Conservation (phyloP, 805 yeast genomes). For the Candida orba region DNA sequence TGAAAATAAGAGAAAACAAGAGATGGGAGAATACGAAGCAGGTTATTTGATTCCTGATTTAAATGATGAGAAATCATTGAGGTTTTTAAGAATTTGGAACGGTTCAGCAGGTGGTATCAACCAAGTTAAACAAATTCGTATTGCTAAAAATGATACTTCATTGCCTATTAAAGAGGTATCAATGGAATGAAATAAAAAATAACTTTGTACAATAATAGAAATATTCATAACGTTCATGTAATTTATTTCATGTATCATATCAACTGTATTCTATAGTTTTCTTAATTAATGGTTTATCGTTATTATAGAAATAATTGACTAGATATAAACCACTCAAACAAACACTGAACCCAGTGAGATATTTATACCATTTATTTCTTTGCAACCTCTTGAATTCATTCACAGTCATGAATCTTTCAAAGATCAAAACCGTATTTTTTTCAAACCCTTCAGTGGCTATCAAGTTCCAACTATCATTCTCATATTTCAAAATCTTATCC, state of each 20-base stretch:
- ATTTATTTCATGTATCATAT: no score
- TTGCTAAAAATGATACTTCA: conserved; percentile 19
- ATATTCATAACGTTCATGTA: neutral
- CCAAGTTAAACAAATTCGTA: conserved; percentile 35
- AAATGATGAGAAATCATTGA: conserved; percentile 50
- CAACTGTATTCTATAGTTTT: conserved; percentile 1
- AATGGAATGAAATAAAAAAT: conserved; percentile 7
- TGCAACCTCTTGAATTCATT: conserved; percentile 3
- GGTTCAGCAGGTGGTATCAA: conserved; percentile 75
- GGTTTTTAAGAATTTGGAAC: conserved; percentile 64
- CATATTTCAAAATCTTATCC: conserved; percentile 34
- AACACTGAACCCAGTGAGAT: neutral
- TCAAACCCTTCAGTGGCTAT: conserved; percentile 40
- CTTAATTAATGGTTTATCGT: conserved; percentile 2
- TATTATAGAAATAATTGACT: no score
- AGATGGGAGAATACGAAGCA: conserved; percentile 50
- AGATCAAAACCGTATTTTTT: conserved; percentile 30
- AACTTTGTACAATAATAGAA: conserved; percentile 1
- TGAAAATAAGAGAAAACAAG: conserved; percentile 55
- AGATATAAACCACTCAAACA: neutral
- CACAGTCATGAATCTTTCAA: conserved; percentile 27
- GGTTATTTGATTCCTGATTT: conserved; percentile 76
- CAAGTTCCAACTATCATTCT: conserved; percentile 34
- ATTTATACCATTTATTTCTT: conserved; percentile 5
- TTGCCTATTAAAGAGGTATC: conserved; percentile 8